These are phyloP conservation scores for Clavispora phyllophila DNA, from an alignment of 805 yeast species.

Conservation along the genomic window DNA sequence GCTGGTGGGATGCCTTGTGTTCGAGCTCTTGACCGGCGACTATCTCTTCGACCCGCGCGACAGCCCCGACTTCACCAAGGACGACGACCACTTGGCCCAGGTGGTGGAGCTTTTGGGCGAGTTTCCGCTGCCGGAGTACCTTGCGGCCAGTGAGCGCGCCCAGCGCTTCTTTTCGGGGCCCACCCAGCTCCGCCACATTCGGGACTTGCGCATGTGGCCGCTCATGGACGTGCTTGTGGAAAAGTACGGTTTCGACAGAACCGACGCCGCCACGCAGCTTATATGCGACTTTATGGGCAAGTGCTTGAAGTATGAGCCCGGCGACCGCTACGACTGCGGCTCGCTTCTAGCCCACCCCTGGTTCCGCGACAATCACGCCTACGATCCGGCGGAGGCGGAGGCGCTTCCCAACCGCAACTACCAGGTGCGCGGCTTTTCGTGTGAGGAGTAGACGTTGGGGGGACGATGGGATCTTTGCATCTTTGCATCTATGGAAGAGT, in stretches of 20 bases:
- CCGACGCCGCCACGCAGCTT: slow-evolving; percentile 31
- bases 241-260: slow-evolving; percentile 62
- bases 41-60: slow-evolving; percentile 86
- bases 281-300: slow-evolving; percentile 44
- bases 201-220: slow-evolving; percentile 86
- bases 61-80: slow-evolving; percentile 73
- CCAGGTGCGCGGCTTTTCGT: slow-evolving; percentile 29
- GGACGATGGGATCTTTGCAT: too few species aligned
- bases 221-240: slow-evolving; percentile 74
- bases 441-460: slow-evolving; percentile 18
- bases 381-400: slow-evolving; percentile 14
- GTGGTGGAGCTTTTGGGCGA: slow-evolving; percentile 78
- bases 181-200: slow-evolving; percentile 72
- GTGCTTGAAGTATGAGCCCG: slow-evolving; percentile 47
- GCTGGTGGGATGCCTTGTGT: slow-evolving; percentile 90
- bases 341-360: slow-evolving; percentile 51
- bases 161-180: slow-evolving; percentile 58
- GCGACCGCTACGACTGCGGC: slow-evolving; percentile 50
- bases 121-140: slow-evolving; percentile 54
- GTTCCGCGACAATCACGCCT: slow-evolving; percentile 23
- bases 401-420: slow-evolving; percentile 21
- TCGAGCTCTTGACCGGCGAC: slow-evolving; percentile 92
- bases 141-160: slow-evolving; percentile 53
- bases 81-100: slow-evolving; percentile 96
- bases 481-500: too few species aligned